A percentile compares a stretch with the other conserved stretches of the same genome.
These are phyloP conservation scores for Fusarium mundagurra DNA, from an alignment of 2,329 filamentous ascomycete genomes.

Conservation along the genomic window DNA sequence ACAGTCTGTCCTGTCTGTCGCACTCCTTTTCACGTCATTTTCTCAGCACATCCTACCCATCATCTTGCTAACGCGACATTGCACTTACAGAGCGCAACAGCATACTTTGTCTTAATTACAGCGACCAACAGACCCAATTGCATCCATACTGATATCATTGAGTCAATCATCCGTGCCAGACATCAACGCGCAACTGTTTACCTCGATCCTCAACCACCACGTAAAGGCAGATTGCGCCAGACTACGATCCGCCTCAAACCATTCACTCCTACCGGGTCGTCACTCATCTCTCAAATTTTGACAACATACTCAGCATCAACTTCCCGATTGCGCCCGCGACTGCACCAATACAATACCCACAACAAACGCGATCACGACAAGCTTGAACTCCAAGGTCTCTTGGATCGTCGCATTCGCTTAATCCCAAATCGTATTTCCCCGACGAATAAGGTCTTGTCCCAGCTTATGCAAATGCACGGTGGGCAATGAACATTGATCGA, in stretches of 20 bases:
- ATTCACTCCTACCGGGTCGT: not conserved
- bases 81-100: slow-evolving; percentile 6
- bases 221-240: not conserved
- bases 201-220: not conserved
- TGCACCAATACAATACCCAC: slow-evolving; percentile 21
- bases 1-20: slow-evolving; percentile 36
- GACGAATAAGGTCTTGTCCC: slow-evolving; percentile 36
- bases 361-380: slow-evolving; percentile 30
- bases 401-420: slow-evolving; percentile 37
- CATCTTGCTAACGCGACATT: slow-evolving; percentile 22
- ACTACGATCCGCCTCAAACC: not conserved
- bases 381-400: slow-evolving; percentile 23
- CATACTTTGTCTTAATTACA: slow-evolving; percentile 4
- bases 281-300: not conserved
- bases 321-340: slow-evolving; percentile 7
- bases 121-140: slow-evolving; percentile 5
- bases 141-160: not conserved
- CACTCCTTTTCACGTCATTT: slow-evolving; percentile 31
- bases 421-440: slow-evolving; percentile 22
- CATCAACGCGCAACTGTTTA: slow-evolving; percentile 7
- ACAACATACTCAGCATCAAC: not conserved
- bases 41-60: slow-evolving; percentile 17
- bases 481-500: slow-evolving; percentile 44
- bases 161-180: not conserved
- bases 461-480: slow-evolving; percentile 42